A percentile compares a stretch with the other conserved stretches of the same genome.
These are phyloP conservation scores for Mycena sp. DNA, from an alignment of 1,284 basidiomycete species.

Conservation along the genomic window DNA sequence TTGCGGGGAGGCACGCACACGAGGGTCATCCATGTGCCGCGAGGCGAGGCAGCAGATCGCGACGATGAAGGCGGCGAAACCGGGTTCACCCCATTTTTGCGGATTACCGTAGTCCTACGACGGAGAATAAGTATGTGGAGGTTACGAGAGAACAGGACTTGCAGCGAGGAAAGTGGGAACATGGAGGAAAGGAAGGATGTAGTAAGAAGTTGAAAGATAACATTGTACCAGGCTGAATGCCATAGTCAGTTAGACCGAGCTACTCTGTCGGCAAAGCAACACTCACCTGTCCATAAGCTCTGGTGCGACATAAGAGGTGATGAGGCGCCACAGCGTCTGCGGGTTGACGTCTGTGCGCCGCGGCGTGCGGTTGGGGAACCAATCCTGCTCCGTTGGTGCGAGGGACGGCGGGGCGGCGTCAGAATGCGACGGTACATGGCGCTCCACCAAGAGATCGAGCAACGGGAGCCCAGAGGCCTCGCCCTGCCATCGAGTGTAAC, in stretches of 20 bases:
- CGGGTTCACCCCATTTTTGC: conserved; percentile 91
- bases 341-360: conserved; percentile 82
- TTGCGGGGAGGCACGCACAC: conserved; percentile 81
- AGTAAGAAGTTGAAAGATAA: conserved; percentile 90
- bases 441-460: conserved; percentile 81
- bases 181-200: conserved; percentile 90
- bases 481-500: conserved; percentile 87
- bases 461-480: conserved; percentile 90
- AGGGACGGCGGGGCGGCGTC: conserved; percentile 32
- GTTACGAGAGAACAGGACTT: conserved; percentile 42
- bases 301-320: conserved; percentile 81
- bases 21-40: conserved; percentile 88
- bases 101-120: conserved; percentile 88
- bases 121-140: conserved; percentile 18
- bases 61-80: conserved; percentile 91
- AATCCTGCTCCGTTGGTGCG: conserved; percentile 46
- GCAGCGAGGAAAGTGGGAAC: conserved; percentile 88
- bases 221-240: conserved; percentile 74
- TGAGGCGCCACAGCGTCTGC: conserved; percentile 76
- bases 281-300: conserved; percentile 90
- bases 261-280: not conserved
- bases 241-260: conserved; percentile 31
- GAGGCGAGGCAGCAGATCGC: conserved; percentile 90
- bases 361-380: conserved; percentile 83
- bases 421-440: conserved; percentile 43